A percentile compares a stretch with the other conserved stretches of the same genome.
Evolutionary conservation across 2,329 filamentous ascomycete genomes (phyloP).

Genomic region (Gnomoniopsis sp.): DNA sequence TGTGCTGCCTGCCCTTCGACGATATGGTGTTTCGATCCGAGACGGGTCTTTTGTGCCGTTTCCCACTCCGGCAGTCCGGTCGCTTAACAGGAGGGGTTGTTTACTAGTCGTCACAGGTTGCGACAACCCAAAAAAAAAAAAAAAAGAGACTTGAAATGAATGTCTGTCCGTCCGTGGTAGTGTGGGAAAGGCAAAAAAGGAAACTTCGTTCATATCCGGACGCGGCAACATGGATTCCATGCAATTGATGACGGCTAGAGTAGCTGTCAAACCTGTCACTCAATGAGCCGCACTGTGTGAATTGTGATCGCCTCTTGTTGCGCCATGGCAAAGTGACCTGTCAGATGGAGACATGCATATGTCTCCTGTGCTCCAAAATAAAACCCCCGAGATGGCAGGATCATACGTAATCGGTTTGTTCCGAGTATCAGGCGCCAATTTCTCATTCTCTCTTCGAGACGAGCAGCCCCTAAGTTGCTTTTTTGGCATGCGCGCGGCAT

Average conservation of each 20-base stretch:
- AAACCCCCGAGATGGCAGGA: not conserved
- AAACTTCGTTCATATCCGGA: not conserved
- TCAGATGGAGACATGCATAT: conserved; percentile 16
- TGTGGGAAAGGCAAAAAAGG: too few species aligned
- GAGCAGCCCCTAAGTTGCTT: not conserved
- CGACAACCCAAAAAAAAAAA: too few species aligned
- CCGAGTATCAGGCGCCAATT: not conserved
- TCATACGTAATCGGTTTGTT: not conserved
- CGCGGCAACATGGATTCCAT: not conserved
- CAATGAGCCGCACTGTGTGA: not conserved
- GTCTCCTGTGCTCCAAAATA: not conserved
- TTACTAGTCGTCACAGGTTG: too few species aligned
- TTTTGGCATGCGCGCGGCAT: not conserved
- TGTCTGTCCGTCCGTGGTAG: too few species aligned
- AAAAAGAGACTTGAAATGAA: too few species aligned
- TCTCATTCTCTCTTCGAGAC: too few species aligned
- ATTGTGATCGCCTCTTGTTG: conserved; percentile 11
- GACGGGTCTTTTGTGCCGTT: too few species aligned
- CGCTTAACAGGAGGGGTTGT: too few species aligned
- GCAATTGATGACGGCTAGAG: too few species aligned
- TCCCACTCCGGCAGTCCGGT: too few species aligned
- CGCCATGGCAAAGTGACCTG: conserved; percentile 10
- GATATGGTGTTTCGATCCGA: too few species aligned
- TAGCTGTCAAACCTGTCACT: conserved; percentile 18
- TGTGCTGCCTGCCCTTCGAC: too few species aligned